Base-by-base conservation (phyloP, 225 moss, liverwort and hornwort genomes). In the Thuidium tamariscinum region DNA sequence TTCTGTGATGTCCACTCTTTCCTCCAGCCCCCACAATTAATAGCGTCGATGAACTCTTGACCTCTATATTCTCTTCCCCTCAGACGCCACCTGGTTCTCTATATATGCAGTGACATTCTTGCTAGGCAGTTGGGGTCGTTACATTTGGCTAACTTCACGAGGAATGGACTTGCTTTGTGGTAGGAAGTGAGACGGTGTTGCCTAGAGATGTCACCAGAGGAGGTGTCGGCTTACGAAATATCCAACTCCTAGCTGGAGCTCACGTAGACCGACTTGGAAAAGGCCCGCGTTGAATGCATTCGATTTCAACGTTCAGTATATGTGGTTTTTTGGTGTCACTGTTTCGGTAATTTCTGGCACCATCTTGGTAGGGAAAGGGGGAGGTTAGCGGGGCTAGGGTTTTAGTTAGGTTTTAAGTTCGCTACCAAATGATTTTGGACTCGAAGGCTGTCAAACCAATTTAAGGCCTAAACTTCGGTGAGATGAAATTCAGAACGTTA, bases 111-210 rank as follows among this genome's bases (percentile, higher is more conserved):
- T 62, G 60, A 54, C 23, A 48, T 32, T 63, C 67, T 42, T 85
- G 85, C 52, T 81, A 64, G 81, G 71, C 85, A 90, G 90, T 90
- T 87, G 90, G 41, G 77, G 82, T 85, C 63, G 77, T 88, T 87
- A 82, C 81, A 55, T 41, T 62, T 78, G 64, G 57, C 74, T 82
- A 70, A 90, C 30, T 71, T 49, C 56, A 75, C 76, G 63, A 80
- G 74, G 74, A 68, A 74, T 83, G 80, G 30, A 51, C 65, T 73
- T 63, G 63, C 48, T 76, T 74, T 83, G 51, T 87, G 60, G 59
- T 57, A 87, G 89, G 87, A 74, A 87, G 70, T 55, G 76, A 63
- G 75, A 46, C 55, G 37, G 82, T 79, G 72, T 56, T 86, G 44
- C 39, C 55, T 80, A 67, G 80, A 80, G 84, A 63, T 85, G 84